Percentiles rank a stretch among this genome's conserved stretches.
phyloP scores from a whole-genome alignment of 2,329 filamentous ascomycete species.

The Knoxdaviesia proteae region DNA sequence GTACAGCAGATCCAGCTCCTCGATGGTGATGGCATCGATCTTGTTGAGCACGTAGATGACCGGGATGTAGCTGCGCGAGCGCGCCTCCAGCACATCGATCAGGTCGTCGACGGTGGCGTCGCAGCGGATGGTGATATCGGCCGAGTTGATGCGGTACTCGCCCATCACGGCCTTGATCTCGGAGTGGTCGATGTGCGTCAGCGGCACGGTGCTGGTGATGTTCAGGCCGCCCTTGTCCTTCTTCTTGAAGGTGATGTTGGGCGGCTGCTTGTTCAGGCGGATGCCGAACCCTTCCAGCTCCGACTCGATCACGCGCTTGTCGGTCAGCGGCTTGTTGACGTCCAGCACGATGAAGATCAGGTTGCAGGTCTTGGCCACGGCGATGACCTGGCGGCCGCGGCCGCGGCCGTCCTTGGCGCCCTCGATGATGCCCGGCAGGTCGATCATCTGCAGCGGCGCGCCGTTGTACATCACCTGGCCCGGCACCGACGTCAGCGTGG shows the following conservation, averaged over 20 bases:
- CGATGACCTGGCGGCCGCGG: constrained; percentile 94
- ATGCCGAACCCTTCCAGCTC: constrained; percentile 97
- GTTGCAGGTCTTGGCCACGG: constrained; percentile 95
- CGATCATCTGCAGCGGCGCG: constrained; percentile 93
- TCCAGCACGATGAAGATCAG: constrained; percentile 97
- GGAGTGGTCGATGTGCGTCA: constrained; percentile 82
- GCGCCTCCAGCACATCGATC: constrained; percentile 89
- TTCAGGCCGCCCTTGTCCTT: constrained; percentile 97
- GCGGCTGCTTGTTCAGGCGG: constrained; percentile 87
- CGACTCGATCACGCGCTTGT: constrained; percentile 86
- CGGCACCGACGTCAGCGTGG: constrained; percentile 88
- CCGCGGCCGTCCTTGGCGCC: constrained; percentile 96
- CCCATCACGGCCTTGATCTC: constrained; percentile 97
- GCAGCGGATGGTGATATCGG: constrained; percentile 92
- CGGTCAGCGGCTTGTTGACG: constrained; percentile 93
- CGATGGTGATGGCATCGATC: constrained; percentile 94
- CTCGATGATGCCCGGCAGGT: constrained; percentile 96
- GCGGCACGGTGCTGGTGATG: constrained; percentile 82
- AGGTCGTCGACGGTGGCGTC: constrained; percentile 94
- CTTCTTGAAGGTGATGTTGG: constrained; percentile 98
- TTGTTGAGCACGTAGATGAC: constrained; percentile 98
- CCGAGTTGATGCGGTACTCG: constrained; percentile 91
- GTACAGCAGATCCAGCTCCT: constrained; percentile 90
- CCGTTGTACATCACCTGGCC: constrained; percentile 94
- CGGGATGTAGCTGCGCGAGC: constrained; percentile 90